Evolutionary conservation across 208 protist species (phyloP).

Genomic region (Angomonas desouzai): DNA sequence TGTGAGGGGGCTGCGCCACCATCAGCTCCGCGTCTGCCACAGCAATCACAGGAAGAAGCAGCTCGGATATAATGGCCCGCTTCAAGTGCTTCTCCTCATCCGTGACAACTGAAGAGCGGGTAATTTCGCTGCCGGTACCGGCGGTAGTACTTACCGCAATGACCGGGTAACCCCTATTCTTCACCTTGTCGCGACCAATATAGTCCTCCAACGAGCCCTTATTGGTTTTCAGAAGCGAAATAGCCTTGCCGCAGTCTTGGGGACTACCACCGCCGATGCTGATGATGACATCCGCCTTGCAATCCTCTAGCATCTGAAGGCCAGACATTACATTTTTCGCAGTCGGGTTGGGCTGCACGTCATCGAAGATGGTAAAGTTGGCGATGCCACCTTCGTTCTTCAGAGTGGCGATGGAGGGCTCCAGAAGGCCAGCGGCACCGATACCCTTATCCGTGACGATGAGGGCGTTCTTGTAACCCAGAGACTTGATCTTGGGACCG

Average conservation of each 20-base stretch:
- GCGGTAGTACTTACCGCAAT: slow-evolving; percentile 86
- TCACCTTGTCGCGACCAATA: slow-evolving; percentile 40
- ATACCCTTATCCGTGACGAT: slow-evolving; percentile 72
- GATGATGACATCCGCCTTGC: slow-evolving; percentile 61
- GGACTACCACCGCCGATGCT: slow-evolving; percentile 83
- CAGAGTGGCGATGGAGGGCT: slow-evolving; percentile 35
- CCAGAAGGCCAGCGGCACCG: slow-evolving; percentile 43
- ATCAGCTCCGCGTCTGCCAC: slow-evolving; percentile 79
- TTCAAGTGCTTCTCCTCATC: slow-evolving; percentile 58
- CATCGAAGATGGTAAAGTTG: slow-evolving; percentile 44
- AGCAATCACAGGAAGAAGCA: slow-evolving; percentile 61
- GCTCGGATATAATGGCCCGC: slow-evolving; percentile 67
- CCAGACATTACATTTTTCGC: slow-evolving; percentile 50
- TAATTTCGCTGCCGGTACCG: slow-evolving; percentile 89
- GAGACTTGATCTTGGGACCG: slow-evolving; percentile 45
- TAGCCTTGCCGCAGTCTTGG: slow-evolving; percentile 85
- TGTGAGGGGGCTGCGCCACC: slow-evolving; percentile 59
- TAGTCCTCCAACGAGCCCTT: slow-evolving; percentile 56
- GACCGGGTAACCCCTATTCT: slow-evolving; percentile 17
- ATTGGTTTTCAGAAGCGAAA: slow-evolving; percentile 74
- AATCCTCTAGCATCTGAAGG: slow-evolving; percentile 42
- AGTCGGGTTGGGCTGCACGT: slow-evolving; percentile 65
- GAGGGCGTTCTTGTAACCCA: slow-evolving; percentile 62
- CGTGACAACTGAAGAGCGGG: slow-evolving; percentile 86
- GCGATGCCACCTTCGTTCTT: slow-evolving; percentile 55